Evolutionary conservation across 805 yeast genomes (phyloP).

Genomic region (Candida incommunis): DNA sequence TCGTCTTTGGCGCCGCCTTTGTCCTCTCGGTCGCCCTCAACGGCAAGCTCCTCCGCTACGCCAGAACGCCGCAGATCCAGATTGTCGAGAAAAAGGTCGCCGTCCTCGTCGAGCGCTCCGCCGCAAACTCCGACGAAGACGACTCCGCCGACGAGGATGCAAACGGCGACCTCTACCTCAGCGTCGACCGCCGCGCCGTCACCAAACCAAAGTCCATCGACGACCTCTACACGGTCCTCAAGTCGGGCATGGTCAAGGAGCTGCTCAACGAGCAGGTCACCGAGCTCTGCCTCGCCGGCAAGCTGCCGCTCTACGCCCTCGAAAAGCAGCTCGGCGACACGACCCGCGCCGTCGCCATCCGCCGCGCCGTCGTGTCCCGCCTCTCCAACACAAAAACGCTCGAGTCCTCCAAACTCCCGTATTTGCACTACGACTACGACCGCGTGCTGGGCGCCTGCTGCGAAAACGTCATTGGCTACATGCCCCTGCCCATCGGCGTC

Average conservation of each 20-base stretch:
- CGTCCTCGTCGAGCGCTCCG: conserved; percentile 13
- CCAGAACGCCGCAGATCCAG: conserved; percentile 24
- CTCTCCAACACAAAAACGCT: conserved; percentile 72
- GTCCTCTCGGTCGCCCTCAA: conserved; percentile 68
- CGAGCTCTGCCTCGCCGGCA: conserved; percentile 54
- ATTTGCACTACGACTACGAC: conserved; percentile 73
- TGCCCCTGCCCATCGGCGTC: conserved; percentile 95
- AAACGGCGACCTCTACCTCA: conserved; percentile 10
- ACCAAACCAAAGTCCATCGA: conserved; percentile 28
- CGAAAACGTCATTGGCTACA: conserved; percentile 92
- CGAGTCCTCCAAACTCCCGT: conserved; percentile 62
- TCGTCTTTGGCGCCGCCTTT: conserved; percentile 57
- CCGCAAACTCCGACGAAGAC: conserved; percentile 13
- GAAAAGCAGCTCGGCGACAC: conserved; percentile 85
- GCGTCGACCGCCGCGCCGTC: conserved; percentile 11
- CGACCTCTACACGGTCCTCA: conserved; percentile 45
- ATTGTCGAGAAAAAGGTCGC: conserved; percentile 21
- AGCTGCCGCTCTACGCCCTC: conserved; percentile 81
- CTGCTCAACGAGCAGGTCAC: conserved; percentile 64
- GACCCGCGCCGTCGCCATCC: conserved; percentile 82
- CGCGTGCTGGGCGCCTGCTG: conserved; percentile 98
- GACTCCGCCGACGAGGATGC: conserved; percentile 25
- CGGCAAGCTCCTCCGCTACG: conserved; percentile 72
- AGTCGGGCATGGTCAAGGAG: conserved; percentile 55
- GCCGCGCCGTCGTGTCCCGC: conserved; percentile 84